Evolutionary conservation across 345 rosid genomes (phyloP), one percentile per base, ranked within the genome.

Genomic region (Rhizophora mangle): DNA sequence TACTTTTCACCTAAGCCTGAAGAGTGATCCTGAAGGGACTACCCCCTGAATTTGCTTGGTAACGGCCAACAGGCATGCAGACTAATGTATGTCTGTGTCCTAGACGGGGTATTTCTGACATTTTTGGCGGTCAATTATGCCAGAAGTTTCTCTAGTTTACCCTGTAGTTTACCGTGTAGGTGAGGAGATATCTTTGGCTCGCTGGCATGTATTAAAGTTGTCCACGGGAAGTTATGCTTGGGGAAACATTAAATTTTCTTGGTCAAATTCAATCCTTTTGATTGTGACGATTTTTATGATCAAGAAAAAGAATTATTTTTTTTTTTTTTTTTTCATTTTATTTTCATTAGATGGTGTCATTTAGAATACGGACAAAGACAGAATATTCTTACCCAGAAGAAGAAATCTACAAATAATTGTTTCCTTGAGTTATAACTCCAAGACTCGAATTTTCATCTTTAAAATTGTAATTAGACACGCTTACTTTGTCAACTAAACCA

Each of bases 201-300:
- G 72, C 67, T 72, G 75, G 51, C 71, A 60, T 36, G 66, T 73
- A 21, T 58, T 9, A 34, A 24, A 64, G 67, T 68, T 78, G 78
- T 80, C 74, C 43, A 31, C 13, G 21, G 65, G 34, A 79, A 68
- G 82, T 46, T 53, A 68, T 67, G 85, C 76, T 86, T 81, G 88
- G 90, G 82, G 75, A 60, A 75, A 72, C 80, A 82, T 81, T 82
- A 59, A 75, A 72, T 81, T 79, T 68, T 65, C 46, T 63, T 11
- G 58, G 56, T 75, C 73, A 75, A 74, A 58, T 67, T 58, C 62
- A 27, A 60, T 34, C 3, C 20, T 59, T 52, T 30, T 43, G 5
- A 43, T 15, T 11, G 4, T 43, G 49, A 43, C 13, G 49, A 43
- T 43, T 43, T 43, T 13, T 43, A 5, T 43, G 49, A 11, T 43